A percentile compares a stretch with the other conserved stretches of the same genome.
phyloP scores from a whole-genome alignment of 169 alveolate genomes.

The Eimeria acervulina region DNA sequence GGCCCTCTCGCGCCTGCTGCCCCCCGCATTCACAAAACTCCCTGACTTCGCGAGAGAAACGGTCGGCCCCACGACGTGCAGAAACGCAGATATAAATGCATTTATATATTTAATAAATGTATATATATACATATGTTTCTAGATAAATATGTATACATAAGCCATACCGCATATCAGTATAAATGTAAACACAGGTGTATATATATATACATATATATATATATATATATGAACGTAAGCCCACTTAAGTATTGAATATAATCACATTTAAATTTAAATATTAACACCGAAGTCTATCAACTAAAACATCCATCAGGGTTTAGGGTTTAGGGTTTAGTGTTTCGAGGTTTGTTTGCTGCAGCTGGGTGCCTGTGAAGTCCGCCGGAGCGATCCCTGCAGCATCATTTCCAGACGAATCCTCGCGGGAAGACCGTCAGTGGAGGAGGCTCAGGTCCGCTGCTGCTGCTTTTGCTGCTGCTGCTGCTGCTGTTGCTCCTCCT shows the following conservation, averaged over 20 bases:
- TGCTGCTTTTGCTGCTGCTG: slow-evolving; percentile 27
- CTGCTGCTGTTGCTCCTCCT: slow-evolving; percentile 1
- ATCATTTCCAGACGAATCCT: slow-evolving; percentile 20
- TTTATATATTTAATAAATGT: too few relatives aligned
- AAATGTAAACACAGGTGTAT: too few relatives aligned
- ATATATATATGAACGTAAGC: too few relatives aligned
- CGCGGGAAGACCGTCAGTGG: slow-evolving; percentile 12
- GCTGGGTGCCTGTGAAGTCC: slow-evolving; percentile 61
- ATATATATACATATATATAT: too few relatives aligned
- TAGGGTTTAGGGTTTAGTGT: slow-evolving; percentile 13
- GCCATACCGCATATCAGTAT: too few relatives aligned
- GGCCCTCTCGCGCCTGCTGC: background rate
- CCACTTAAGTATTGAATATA: too few relatives aligned
- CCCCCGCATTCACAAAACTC: slow-evolving; percentile 46
- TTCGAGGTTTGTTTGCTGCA: slow-evolving; percentile 6
- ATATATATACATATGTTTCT: too few relatives aligned
- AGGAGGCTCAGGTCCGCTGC: slow-evolving; percentile 49
- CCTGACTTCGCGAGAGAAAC: slow-evolving; percentile 8
- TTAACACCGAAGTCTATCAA: too few relatives aligned
- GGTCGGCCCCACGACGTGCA: slow-evolving; percentile 12
- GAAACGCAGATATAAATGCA: too few relatives aligned
- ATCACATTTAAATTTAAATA: too few relatives aligned
- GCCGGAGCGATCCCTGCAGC: slow-evolving; percentile 44
- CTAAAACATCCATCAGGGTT: background rate
- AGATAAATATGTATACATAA: too few relatives aligned